A percentile compares a stretch with the other conserved stretches of the same genome.
Evolutionary conservation across 2,329 filamentous ascomycete genomes (phyloP).

Genomic region (Bipolaris gigantea): DNA sequence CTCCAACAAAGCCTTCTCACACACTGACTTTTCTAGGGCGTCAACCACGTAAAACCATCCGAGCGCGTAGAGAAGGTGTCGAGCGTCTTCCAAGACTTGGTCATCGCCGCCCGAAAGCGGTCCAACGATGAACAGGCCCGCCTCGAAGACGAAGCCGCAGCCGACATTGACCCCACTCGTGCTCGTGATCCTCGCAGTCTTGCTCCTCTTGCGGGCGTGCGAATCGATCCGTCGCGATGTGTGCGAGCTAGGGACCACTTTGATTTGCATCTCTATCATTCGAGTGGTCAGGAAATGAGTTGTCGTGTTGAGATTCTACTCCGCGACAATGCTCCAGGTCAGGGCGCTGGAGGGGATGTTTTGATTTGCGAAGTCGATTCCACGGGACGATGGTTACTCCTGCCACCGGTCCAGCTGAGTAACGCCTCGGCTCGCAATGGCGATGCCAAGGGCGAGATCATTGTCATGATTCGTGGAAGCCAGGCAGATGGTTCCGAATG

Average conservation of each 20-base stretch:
- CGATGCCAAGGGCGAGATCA: constrained; percentile 69
- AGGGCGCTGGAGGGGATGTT: constrained; percentile 75
- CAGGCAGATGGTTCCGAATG: constrained; percentile 67
- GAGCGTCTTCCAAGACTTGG: constrained; percentile 68
- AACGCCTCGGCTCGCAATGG: constrained; percentile 80
- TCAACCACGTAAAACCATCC: constrained; percentile 59
- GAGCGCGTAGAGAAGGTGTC: constrained; percentile 62
- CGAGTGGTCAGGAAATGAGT: constrained; percentile 84
- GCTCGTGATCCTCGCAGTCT: constrained; percentile 79
- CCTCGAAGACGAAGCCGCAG: constrained; percentile 83
- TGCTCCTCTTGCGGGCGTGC: constrained; percentile 67
- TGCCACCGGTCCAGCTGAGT: constrained; percentile 77
- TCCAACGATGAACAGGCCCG: constrained; percentile 73
- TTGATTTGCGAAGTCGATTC: constrained; percentile 88
- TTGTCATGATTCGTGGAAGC: constrained; percentile 82
- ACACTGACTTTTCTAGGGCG: constrained; percentile 51
- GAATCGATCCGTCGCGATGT: constrained; percentile 74
- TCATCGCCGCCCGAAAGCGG: constrained; percentile 74
- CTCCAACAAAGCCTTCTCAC: too few relatives aligned
- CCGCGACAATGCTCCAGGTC: constrained; percentile 73
- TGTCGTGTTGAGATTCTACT: constrained; percentile 87
- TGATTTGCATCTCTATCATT: constrained; percentile 80
- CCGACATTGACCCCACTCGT: constrained; percentile 77
- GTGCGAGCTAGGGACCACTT: constrained; percentile 92
- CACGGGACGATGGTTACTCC: constrained; percentile 78